A percentile compares a stretch with the other conserved stretches of the same genome.
Evolutionary conservation across 2,329 filamentous ascomycete genomes (phyloP).

Genomic region (Talaromyces sp.): DNA sequence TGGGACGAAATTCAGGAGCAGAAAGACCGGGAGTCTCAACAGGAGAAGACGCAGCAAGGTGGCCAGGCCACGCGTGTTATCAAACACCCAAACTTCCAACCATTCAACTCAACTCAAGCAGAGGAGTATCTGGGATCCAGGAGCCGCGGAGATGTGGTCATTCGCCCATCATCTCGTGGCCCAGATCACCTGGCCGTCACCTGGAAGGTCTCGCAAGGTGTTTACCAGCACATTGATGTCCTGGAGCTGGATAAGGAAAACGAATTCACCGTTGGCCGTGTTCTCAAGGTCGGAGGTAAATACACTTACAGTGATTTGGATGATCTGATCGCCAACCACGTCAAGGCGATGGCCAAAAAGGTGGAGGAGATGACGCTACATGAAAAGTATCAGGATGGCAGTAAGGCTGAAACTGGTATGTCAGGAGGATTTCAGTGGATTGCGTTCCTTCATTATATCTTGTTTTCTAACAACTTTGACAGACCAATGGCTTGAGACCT

Average conservation of each 20-base stretch:
- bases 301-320: constrained; percentile 95
- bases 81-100: constrained; percentile 94
- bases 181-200: constrained; percentile 94
- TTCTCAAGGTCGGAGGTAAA: constrained; percentile 81
- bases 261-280: constrained; percentile 88
- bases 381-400: constrained; percentile 88
- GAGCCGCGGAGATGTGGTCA: constrained; percentile 85
- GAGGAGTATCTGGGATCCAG: constrained; percentile 91
- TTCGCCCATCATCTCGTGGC: constrained; percentile 92
- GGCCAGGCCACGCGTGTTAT: constrained; percentile 91
- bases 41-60: constrained; percentile 82
- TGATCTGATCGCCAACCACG: constrained; percentile 94
- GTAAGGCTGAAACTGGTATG: constrained; percentile 81
- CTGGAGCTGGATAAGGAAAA: constrained; percentile 96
- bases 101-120: constrained; percentile 88
- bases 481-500: constrained; percentile 96
- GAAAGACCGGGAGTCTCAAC: constrained; percentile 77
- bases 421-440: constrained; percentile 57
- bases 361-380: constrained; percentile 94
- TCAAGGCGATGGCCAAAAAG: constrained; percentile 97
- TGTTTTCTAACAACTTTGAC: constrained; percentile 12
- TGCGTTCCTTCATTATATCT: constrained; percentile 1
- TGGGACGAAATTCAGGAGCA: constrained; percentile 87
- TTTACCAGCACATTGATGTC: constrained; percentile 98
- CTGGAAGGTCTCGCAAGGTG: constrained; percentile 94